Evolutionary conservation across 352 stramenopile species (phyloP), one percentile per base, ranked within the genome.

Genomic region (Globisporangium paroecandrum): DNA sequence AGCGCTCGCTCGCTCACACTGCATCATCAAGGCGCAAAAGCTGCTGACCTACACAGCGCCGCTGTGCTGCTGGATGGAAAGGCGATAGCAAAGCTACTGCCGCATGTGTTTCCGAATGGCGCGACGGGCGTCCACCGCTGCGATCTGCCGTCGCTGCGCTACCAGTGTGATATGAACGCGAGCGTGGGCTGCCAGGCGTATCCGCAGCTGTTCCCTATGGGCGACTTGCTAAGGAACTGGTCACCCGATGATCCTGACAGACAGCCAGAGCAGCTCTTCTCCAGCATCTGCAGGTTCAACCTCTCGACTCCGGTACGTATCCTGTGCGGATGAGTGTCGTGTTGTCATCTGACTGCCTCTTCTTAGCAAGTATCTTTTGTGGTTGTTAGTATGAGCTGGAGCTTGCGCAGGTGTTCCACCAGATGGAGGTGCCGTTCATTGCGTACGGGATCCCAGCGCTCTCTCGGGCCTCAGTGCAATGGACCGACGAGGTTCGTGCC

Each of bases 371-470:
- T 41, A 41, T 15, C 34, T 36, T 36, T 41, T 41, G 34, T 15
- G 34, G 34, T 41, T 41, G 34, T 41, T 41, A 94, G 77, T 83
- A 96, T 75, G 73, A 89, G 29, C 87, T 89, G 5, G 83, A 97
- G 55, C 73, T 97, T 43, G 77, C 83, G 51, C 94, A 98, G 68
- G 85, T 96, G 27, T 93, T 97, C 72, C 79, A 94, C 24, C 74
- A 94, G 29, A 91, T 90, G 69, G 95, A 99, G 69, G 79, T 98
- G 41, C 97, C 97, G 7, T 99, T 98, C 76, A 83, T 99, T 18
- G 71, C 95, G 4, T 94, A 97, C 63, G 91, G 93, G 41, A 89
- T 98, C 70, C 96, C 96, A 0, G 76, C 89, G 47, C 86, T 98
- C 7, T 76, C 82, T 4, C 66, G 69, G 13, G 84, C 91, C 0